These are phyloP conservation scores for Penicillium pancosmium DNA, from an alignment of 495 filamentous ascomycete species.

Conservation along the genomic window DNA sequence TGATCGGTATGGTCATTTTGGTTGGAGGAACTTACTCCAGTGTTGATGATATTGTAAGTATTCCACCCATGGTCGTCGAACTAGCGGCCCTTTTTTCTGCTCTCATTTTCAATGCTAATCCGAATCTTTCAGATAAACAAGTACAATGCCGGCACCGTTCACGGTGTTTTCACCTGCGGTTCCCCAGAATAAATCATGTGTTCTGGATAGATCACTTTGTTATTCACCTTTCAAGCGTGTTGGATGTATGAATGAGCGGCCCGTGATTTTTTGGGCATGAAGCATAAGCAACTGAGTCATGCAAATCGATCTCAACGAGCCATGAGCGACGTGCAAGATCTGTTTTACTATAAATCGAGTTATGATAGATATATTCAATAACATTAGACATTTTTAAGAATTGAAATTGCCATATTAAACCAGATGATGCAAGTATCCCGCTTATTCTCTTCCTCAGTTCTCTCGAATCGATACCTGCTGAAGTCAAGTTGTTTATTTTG, in stretches of 20 bases:
- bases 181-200: slow-evolving; percentile 15
- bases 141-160: slow-evolving; percentile 41
- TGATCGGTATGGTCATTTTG: slow-evolving; percentile 46
- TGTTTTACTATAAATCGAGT: not conserved
- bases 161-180: slow-evolving; percentile 47
- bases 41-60: slow-evolving; percentile 57
- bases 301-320: not conserved
- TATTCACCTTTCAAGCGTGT: slow-evolving; percentile 6
- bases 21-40: slow-evolving; percentile 56
- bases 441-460: no score
- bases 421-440: not conserved
- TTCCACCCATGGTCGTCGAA: not conserved
- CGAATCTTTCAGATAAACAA: slow-evolving; percentile 33
- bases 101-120: not conserved
- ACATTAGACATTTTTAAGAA: not conserved
- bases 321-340: not conserved
- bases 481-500: no score
- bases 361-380: not conserved
- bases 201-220: slow-evolving; percentile 2
- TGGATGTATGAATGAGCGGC: slow-evolving; percentile 8
- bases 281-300: not conserved
- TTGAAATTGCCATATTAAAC: not conserved
- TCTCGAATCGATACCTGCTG: no score
- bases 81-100: not conserved
- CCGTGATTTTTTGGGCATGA: slow-evolving; percentile 5